These are phyloP conservation scores for Exophiala viscosa DNA, from an alignment of 2,329 filamentous ascomycete species.

Conservation along the genomic window DNA sequence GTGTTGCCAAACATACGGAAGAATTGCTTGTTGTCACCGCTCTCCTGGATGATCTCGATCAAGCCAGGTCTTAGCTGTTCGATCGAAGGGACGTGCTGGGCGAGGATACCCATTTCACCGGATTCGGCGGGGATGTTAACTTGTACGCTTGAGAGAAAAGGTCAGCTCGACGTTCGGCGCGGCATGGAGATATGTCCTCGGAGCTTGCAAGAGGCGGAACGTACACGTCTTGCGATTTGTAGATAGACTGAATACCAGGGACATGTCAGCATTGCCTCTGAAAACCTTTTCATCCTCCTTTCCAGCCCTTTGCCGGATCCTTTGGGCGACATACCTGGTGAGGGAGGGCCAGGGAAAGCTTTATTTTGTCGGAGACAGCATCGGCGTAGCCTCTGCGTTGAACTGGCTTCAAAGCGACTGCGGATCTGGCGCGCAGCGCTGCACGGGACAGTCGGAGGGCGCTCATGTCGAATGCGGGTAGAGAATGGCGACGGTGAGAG, in stretches of 20 bases:
- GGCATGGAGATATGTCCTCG: conserved; percentile 1
- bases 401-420: conserved; percentile 68
- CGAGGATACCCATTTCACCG: conserved; percentile 98
- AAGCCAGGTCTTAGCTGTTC: conserved; percentile 98
- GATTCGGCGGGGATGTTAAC: conserved; percentile 98
- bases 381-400: conserved; percentile 91
- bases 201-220: conserved; percentile 33
- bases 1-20: conserved; percentile 69
- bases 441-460: conserved; percentile 86
- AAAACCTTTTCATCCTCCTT: conserved; percentile 2
- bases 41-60: conserved; percentile 93
- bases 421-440: conserved; percentile 72
- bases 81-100: conserved; percentile 97
- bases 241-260: conserved; percentile 56
- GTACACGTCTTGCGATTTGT: conserved; percentile 68
- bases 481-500: background rate
- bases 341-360: conserved; percentile 94
- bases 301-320: background rate
- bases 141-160: conserved; percentile 64
- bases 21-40: conserved; percentile 85
- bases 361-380: conserved; percentile 88
- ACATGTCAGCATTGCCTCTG: conserved; percentile 28
- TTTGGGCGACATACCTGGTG: conserved; percentile 74
- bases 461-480: conserved; percentile 68
- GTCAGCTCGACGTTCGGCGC: conserved; percentile 7